A percentile compares a stretch with the other conserved stretches of the same genome.
Conservation (phyloP, 108 stramenopile genomes). For the Licmophora abbreviata region DNA sequence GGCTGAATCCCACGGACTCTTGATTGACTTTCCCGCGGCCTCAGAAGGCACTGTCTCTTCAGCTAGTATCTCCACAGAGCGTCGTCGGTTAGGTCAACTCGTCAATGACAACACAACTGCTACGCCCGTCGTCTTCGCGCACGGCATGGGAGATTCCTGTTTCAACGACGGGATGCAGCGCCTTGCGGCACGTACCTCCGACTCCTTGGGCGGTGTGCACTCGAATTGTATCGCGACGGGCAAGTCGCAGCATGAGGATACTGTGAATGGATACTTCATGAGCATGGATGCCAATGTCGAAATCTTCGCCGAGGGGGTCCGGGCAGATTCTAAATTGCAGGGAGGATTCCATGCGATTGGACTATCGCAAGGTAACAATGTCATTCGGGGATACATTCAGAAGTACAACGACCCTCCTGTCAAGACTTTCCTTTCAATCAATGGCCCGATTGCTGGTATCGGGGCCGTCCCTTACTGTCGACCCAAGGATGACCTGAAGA, state of each 20-base stretch:
- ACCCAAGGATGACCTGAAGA: slow-evolving; percentile 18
- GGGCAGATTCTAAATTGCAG: slow-evolving; percentile 31
- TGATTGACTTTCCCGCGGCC: slow-evolving; percentile 5
- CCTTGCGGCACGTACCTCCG: slow-evolving; percentile 28
- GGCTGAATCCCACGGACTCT: slow-evolving; percentile 13
- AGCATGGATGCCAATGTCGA: slow-evolving; percentile 65
- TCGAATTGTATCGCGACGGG: slow-evolving; percentile 60
- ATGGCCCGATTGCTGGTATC: slow-evolving; percentile 67
- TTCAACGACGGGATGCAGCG: slow-evolving; percentile 67
- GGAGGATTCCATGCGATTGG: slow-evolving; percentile 75
- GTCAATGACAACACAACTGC: neutral
- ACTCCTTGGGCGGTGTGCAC: slow-evolving; percentile 28
- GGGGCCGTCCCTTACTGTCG: slow-evolving; percentile 59
- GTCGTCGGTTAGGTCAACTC: neutral
- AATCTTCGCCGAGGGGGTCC: slow-evolving; percentile 44
- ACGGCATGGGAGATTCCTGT: slow-evolving; percentile 72
- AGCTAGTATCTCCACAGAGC: neutral
- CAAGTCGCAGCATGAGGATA: slow-evolving; percentile 43
- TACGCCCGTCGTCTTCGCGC: slow-evolving; percentile 45
- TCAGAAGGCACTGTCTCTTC: neutral
- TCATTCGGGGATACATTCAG: slow-evolving; percentile 69
- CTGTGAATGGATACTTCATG: slow-evolving; percentile 63
- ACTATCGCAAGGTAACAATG: slow-evolving; percentile 67
- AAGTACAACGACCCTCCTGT: slow-evolving; percentile 68
- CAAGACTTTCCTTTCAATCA: slow-evolving; percentile 53